Base-by-base conservation (phyloP, 345 rosid species). In the Ailanthus altissimus region DNA sequence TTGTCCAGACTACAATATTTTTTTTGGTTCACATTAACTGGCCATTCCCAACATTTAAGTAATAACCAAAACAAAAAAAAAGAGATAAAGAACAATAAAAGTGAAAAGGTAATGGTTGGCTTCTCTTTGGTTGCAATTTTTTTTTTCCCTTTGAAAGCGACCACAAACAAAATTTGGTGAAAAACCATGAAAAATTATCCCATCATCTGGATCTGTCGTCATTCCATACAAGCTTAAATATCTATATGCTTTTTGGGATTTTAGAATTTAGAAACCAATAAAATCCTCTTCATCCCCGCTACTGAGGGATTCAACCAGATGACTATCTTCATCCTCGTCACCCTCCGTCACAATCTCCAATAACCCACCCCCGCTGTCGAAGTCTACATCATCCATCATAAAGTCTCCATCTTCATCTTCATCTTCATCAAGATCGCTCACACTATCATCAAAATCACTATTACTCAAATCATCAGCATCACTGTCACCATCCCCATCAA, bases 401-500 rank as follows among this genome's bases (percentile, higher is more conserved):
- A 86, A 88, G 77, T 89, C 92, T 25, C 86, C 86, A 62, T 89
- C 88, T 5, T 80, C 91, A 26, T 84, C 92, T 0, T 50, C 53
- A 13, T 50, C 56, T 0, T 54, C 93, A 23, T 89, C 93, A 47
- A 88, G 85, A 26, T 88, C 97, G 45, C 93, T 86, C 54, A 20
- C 86, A 49, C 89, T 88, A 64, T 88, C 94, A 56, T 85, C 97
- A n/a, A 87, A 85, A 26, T 80, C 92, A 13, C 85, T 92, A 43
- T 91, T 82, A 81, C 90, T 88, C 84, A 86, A 75, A 53, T 83
- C 90, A 84, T 91, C 94, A 13, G 81, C 91, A 73, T 92, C 94
- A 63, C 96, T 90, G 38, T 96, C 99, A 50, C 88, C 91, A 43
- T 90, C 94, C n/a, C 84, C 94, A 70, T 86, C 93, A 32, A 88